These are phyloP conservation scores for Chlorociboria aeruginascens DNA, from an alignment of 495 filamentous ascomycete genomes.

Conservation along the genomic window DNA sequence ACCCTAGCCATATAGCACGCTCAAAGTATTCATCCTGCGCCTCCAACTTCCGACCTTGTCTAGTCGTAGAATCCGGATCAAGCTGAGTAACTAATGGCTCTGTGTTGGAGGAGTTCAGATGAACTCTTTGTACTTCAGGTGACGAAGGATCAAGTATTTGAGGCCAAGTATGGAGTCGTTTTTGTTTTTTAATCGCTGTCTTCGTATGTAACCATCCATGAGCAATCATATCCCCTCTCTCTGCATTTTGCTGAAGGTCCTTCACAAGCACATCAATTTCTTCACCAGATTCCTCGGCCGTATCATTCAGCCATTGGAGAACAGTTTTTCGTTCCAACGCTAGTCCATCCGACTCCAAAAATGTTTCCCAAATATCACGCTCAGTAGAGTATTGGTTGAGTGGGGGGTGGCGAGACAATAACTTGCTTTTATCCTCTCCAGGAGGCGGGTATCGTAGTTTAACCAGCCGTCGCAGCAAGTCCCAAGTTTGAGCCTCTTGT, in stretches of 20 bases:
- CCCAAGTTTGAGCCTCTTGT: constrained; percentile 77
- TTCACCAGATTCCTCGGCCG: constrained; percentile 40
- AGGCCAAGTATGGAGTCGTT: constrained; percentile 57
- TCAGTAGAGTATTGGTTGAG: constrained; percentile 48
- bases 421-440: background rate
- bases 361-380: constrained; percentile 50
- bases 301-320: constrained; percentile 67
- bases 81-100: constrained; percentile 72
- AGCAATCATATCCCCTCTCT: constrained; percentile 53
- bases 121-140: constrained; percentile 40
- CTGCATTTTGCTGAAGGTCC: constrained; percentile 57
- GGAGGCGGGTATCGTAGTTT: constrained; percentile 34
- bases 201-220: constrained; percentile 90
- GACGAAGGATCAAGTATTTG: constrained; percentile 49
- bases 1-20: constrained; percentile 73
- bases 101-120: constrained; percentile 43
- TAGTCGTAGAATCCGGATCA: constrained; percentile 78
- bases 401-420: constrained; percentile 17
- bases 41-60: constrained; percentile 63
- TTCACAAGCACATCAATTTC: constrained; percentile 67
- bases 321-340: constrained; percentile 56
- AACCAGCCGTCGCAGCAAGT: constrained; percentile 53
- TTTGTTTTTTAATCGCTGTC: constrained; percentile 78
- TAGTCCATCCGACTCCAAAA: constrained; percentile 51
- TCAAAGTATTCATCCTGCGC: constrained; percentile 77